Percentiles rank a stretch among this genome's conserved stretches.
Evolutionary conservation across 2,329 filamentous ascomycete species (phyloP).

Genomic region (Cryphonectria naterciae): DNA sequence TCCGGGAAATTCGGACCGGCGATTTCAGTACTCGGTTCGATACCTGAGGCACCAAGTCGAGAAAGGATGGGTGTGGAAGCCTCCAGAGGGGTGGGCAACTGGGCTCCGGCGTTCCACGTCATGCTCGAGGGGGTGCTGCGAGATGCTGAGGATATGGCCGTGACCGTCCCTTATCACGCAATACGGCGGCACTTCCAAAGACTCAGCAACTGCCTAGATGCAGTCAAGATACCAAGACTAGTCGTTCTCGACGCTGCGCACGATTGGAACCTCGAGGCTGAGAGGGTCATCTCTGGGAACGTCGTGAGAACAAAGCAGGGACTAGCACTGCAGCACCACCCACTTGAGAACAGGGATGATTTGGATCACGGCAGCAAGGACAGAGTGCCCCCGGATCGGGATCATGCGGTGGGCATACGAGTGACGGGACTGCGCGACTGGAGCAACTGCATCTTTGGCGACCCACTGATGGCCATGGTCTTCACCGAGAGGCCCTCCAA

Average conservation of each 20-base stretch:
- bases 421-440: conserved; percentile 61
- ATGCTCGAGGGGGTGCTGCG: conserved; percentile 60
- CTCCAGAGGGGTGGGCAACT: conserved; percentile 44
- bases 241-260: conserved; percentile 58
- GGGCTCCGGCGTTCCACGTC: conserved; percentile 60
- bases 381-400: conserved; percentile 7
- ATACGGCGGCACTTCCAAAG: conserved; percentile 58
- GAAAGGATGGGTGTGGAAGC: conserved; percentile 17
- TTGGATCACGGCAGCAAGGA: conserved; percentile 18
- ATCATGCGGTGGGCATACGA: conserved; percentile 33
- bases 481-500: conserved; percentile 51
- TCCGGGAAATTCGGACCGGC: conserved; percentile 54
- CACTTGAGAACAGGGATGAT: conserved; percentile 22
- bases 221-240: conserved; percentile 54
- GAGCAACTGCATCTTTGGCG: conserved; percentile 63
- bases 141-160: conserved; percentile 63
- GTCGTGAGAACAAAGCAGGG: not conserved
- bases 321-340: not conserved
- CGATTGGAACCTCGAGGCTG: conserved; percentile 55
- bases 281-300: not conserved
- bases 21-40: conserved; percentile 40
- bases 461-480: conserved; percentile 57
- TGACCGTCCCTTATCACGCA: conserved; percentile 60
- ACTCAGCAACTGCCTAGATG: conserved; percentile 54
- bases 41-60: conserved; percentile 23